Evolutionary conservation across 2,329 filamentous ascomycete genomes (phyloP).

Genomic region (Nemania sp.): DNA sequence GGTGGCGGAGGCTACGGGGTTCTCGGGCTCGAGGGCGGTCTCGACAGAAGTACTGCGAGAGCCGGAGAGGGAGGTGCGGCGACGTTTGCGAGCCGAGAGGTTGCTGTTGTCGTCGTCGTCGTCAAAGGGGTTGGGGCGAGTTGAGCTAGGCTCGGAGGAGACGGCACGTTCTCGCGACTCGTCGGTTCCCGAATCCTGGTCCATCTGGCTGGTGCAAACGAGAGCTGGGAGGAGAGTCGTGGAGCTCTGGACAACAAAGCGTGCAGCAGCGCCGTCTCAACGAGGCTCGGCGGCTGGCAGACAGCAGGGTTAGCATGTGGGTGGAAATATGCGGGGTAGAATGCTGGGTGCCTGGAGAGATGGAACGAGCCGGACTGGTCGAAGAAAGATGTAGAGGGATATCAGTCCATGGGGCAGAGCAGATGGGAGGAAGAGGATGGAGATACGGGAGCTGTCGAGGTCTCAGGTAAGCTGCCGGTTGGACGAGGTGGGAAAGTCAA

Average conservation of each 20-base stretch:
- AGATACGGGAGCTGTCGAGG: constrained; percentile 10
- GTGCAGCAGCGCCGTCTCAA: constrained; percentile 51
- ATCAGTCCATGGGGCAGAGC: constrained; percentile 26
- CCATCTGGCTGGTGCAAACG: constrained; percentile 56
- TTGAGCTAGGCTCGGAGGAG: constrained; percentile 66
- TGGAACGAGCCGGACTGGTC: constrained; percentile 27
- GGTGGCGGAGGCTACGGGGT: constrained; percentile 25
- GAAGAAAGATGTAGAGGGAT: constrained; percentile 26
- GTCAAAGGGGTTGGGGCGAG: constrained; percentile 67
- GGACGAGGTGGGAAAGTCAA: constrained; percentile 15
- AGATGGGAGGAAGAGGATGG: not conserved
- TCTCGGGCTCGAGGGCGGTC: constrained; percentile 42
- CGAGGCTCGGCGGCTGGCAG: constrained; percentile 55
- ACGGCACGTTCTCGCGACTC: constrained; percentile 62
- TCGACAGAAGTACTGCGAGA: constrained; percentile 60
- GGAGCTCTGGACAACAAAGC: constrained; percentile 52
- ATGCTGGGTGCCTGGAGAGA: constrained; percentile 20
- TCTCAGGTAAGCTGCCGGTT: constrained; percentile 14
- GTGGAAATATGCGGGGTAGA: constrained; percentile 38
- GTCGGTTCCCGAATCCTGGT: constrained; percentile 53
- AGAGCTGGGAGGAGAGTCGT: constrained; percentile 47
- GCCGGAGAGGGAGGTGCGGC: constrained; percentile 61
- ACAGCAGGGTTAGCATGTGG: constrained; percentile 62
- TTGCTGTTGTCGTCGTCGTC: constrained; percentile 55
- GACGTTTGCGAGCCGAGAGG: constrained; percentile 62